Evolutionary conservation across 2,329 filamentous ascomycete species (phyloP), one percentile per base, ranked within the genome.

Genomic region (Pseudogymnoascus sp.): DNA sequence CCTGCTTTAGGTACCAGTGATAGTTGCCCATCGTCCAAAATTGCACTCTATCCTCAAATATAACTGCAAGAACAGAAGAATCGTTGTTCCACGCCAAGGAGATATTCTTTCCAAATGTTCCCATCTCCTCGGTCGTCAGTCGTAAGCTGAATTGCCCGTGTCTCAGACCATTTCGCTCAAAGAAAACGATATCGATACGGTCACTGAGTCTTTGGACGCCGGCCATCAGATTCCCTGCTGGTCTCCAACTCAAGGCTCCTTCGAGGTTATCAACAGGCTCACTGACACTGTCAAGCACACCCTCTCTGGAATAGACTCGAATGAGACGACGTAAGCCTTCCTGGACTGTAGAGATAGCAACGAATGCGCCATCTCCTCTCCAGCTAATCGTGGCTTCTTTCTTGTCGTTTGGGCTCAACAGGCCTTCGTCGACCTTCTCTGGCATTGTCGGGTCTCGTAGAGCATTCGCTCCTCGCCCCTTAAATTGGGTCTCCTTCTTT

Each of bases 21-120:
- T 99, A 99, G 74, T 99, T 99, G 19, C 91, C 90, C 82, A 89
- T 96, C 0, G 92, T 96, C 95, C 95, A 99, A 1, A 99, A 79
- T 72, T 99, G 95, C n/a, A 95, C 78, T 63, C 85, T 83, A 67
- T 92, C 84, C 33, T 80, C 79, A 68, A 93, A 85, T 1, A 84
- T 81, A n/a, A 97, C 87, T 5, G 93, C 92, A 53, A 99, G 81
- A 0, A 96, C 91, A 1, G 88, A 93, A 0, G 95, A 99, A 73
- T 99, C 93, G 4, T 86, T 82, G 72, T 97, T 99, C 95, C 95
- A 99, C 59, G 84, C 82, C 12, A 99, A 78, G 28, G 78, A 77
- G 62, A 96, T 87, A 60, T 82, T 79, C 43, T 81, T 81, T 10
- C 80, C 81, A 68, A 82, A 79, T 1, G 78, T 76, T 6, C 82